Conservation (phyloP, 345 rosid genomes). For the Hibiscus trionum region DNA sequence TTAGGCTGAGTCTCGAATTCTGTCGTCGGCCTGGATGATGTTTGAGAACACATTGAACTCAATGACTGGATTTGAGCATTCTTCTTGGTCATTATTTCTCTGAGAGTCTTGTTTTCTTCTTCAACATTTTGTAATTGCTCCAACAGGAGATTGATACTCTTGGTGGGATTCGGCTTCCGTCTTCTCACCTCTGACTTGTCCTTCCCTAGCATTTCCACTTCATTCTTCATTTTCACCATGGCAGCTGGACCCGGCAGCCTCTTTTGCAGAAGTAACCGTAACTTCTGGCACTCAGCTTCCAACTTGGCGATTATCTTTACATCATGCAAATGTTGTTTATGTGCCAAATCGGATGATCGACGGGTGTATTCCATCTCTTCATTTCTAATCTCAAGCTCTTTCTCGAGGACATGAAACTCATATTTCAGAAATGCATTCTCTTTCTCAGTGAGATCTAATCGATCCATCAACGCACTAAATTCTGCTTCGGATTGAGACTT, state of each 20-base stretch:
- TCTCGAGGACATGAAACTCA: constrained; percentile 72
- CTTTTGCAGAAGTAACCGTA: constrained; percentile 47
- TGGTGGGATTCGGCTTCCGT: constrained; percentile 16
- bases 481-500: constrained; percentile 58
- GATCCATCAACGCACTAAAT: constrained; percentile 46
- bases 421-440: constrained; percentile 81
- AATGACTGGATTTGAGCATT: constrained; percentile 48
- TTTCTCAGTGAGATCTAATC: constrained; percentile 66
- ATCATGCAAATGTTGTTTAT: constrained; percentile 53
- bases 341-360: constrained; percentile 48
- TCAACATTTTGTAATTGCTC: constrained; percentile 52
- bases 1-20: constrained; percentile 31
- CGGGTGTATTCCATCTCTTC: constrained; percentile 77
- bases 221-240: constrained; percentile 34
- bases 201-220: constrained; percentile 37
- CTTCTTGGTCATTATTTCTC: constrained; percentile 48
- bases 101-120: constrained; percentile 63
- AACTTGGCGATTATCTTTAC: constrained; percentile 62
- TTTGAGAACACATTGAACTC: constrained; percentile 40
- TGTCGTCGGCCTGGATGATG: constrained; percentile 41
- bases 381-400: constrained; percentile 61
- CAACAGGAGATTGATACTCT: constrained; percentile 35
- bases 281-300: constrained; percentile 80
- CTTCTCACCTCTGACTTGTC: constrained; percentile 26
- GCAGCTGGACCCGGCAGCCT: constrained; percentile 54